Percentiles rank a stretch among this genome's conserved stretches.
Conservation (phyloP, 1,284 basidiomycete species). For the Malassezia yamatoensis region DNA sequence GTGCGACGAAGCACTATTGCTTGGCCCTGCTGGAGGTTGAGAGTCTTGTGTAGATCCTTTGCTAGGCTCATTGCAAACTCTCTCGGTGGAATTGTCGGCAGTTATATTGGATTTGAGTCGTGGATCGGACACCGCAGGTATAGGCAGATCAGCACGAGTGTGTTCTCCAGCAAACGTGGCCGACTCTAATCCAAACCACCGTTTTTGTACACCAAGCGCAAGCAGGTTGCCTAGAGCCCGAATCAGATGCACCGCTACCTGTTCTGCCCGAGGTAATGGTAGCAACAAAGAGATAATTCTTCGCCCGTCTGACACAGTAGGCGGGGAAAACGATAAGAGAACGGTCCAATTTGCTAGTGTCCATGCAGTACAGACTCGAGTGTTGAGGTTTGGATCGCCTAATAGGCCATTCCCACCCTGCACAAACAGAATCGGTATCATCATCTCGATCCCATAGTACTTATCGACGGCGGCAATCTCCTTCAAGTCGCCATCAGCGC, state of each 20-base stretch:
- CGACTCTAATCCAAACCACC: too few relatives aligned
- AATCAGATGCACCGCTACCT: conserved; percentile 6
- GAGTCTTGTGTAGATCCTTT: too few relatives aligned
- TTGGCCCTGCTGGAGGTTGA: too few relatives aligned
- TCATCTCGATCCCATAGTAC: neutral
- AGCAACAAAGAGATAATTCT: neutral
- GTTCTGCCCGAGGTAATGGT: conserved; percentile 3
- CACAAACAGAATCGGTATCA: neutral
- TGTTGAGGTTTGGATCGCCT: neutral
- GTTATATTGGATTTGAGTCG: too few relatives aligned
- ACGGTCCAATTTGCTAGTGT: conserved; percentile 8
- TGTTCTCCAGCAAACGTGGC: too few relatives aligned
- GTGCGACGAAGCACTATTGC: neutral
- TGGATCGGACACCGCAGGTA: too few relatives aligned
- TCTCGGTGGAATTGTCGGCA: too few relatives aligned
- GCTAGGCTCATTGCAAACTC: too few relatives aligned
- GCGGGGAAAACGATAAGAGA: neutral
- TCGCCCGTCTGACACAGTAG: neutral
- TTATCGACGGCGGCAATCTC: neutral
- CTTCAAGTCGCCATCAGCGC: neutral
- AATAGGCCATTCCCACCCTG: neutral
- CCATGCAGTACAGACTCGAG: conserved; percentile 11
- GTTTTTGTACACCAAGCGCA: neutral
- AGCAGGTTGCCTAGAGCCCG: conserved; percentile 9
- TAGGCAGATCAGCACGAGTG: too few relatives aligned